Evolutionary conservation across 345 rosid genomes (phyloP), one percentile per base, ranked within the genome.

Genomic region (Psidium friedrichsthalianum): DNA sequence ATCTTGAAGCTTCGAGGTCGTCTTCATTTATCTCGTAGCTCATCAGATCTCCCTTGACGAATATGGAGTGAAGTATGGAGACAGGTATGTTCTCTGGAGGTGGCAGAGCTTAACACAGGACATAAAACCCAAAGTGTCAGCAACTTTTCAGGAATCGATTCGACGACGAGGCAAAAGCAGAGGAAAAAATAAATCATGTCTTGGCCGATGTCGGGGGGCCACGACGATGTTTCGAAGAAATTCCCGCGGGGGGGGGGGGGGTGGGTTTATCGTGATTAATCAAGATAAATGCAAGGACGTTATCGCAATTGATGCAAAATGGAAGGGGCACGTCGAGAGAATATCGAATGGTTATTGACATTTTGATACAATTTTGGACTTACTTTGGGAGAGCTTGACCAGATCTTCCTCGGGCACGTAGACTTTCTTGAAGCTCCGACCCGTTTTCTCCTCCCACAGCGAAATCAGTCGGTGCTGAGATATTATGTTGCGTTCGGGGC

Each of bases 381-480:
- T 90, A 90, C 93, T 83, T 82, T 88, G 47, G 32, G 90, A 61
- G 40, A 84, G 92, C 87, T 90, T 86, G 69, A 90, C 87, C 8
- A 92, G 51, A 3, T 92, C 86, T 82, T 89, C 88, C 49, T 87
- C 91, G 0, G 89, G 54, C 29, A 89, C 55, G 11, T 88, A 84
- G 84, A 85, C 54, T 58, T 29, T 90, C 32, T 90, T 86, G 56
- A 90, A 89, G 40, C 36, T 42, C 82, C 18, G 83, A 6, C 90
- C 90, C 2, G 88, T 92, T 84, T 91, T 91, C 69, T 89, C 52
- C 88, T 89, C 92, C 92, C 91, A 91, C 42, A 88, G 88, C 0
- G 89, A 86, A 53, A 89, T 87, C 18, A 93, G 85, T 27, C 90
- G 86, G n/a, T 85, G 69, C 85, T 90, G 93, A 42, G 93, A 86